These are phyloP conservation scores for Nakazawaea sp. DNA, from an alignment of 805 yeast genomes.

Conservation along the genomic window DNA sequence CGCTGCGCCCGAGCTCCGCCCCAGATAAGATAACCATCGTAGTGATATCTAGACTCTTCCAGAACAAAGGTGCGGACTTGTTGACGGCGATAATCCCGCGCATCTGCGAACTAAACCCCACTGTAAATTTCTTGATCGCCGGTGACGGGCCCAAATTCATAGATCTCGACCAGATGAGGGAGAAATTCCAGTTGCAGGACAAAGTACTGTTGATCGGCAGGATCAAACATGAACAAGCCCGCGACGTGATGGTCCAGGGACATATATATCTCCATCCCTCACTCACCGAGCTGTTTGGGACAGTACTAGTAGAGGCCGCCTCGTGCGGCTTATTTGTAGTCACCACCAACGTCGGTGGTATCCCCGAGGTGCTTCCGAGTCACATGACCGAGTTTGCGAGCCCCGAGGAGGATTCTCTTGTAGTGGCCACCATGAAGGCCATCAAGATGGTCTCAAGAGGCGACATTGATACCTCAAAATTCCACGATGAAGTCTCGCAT, in stretches of 20 bases:
- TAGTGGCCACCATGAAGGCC: constrained; percentile 65
- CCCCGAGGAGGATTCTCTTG: constrained; percentile 81
- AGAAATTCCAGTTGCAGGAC: constrained; percentile 76
- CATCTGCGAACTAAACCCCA: constrained; percentile 56
- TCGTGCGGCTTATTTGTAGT: constrained; percentile 92
- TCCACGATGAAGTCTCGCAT: constrained; percentile 67
- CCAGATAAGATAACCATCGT: constrained; percentile 60
- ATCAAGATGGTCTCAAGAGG: constrained; percentile 51
- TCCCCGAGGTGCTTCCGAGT: constrained; percentile 89
- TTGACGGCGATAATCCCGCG: constrained; percentile 79
- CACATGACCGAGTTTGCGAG: constrained; percentile 91
- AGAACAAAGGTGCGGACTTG: constrained; percentile 95
- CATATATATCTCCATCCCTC: constrained; percentile 92
- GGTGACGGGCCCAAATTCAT: constrained; percentile 97
- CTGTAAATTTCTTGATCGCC: constrained; percentile 78
- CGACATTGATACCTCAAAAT: constrained; percentile 60
- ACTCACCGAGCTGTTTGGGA: constrained; percentile 95
- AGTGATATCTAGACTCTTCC: constrained; percentile 83
- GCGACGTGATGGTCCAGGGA: constrained; percentile 90
- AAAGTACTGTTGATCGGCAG: constrained; percentile 82
- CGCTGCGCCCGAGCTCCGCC: constrained; percentile 14
- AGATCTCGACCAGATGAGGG: constrained; percentile 94
- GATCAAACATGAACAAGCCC: constrained; percentile 84
- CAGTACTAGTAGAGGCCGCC: constrained; percentile 95
- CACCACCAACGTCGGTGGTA: constrained; percentile 95